phyloP scores from a whole-genome alignment of 129 eudicot genomes.

The Centella asiatica region DNA sequence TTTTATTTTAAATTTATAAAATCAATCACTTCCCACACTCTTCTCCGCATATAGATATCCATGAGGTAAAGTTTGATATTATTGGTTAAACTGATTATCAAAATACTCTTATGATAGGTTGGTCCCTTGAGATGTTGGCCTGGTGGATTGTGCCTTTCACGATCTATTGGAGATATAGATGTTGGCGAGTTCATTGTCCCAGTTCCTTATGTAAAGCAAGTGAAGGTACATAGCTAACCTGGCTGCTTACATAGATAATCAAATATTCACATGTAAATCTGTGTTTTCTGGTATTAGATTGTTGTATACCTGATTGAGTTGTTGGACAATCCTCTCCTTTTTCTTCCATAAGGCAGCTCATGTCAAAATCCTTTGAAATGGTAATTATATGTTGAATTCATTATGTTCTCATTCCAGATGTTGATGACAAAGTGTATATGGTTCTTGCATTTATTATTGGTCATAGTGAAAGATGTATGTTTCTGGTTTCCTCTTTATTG shows the following conservation, averaged over 20 bases:
- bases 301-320: too few species aligned
- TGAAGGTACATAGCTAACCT: constrained; percentile 59
- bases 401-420: too few species aligned
- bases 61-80: neutral
- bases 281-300: neutral
- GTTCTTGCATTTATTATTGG: too few species aligned
- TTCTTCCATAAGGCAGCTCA: neutral
- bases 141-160: constrained; percentile 92
- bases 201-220: constrained; percentile 94
- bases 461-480: too few species aligned
- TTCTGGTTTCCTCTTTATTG: too few species aligned
- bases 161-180: constrained; percentile 93
- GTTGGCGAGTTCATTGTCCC: constrained; percentile 98
- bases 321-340: neutral
- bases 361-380: too few species aligned
- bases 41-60: neutral
- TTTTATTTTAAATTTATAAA: neutral
- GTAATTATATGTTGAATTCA: neutral
- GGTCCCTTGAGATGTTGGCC: constrained; percentile 99
- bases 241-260: neutral
- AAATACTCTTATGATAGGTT: constrained; percentile 36
- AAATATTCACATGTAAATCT: neutral
- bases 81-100: constrained; percentile 3
- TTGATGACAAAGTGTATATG: too few species aligned
- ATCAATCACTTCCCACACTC: neutral